Evolutionary conservation across 345 rosid genomes (phyloP).

Genomic region (Citrus glauca): DNA sequence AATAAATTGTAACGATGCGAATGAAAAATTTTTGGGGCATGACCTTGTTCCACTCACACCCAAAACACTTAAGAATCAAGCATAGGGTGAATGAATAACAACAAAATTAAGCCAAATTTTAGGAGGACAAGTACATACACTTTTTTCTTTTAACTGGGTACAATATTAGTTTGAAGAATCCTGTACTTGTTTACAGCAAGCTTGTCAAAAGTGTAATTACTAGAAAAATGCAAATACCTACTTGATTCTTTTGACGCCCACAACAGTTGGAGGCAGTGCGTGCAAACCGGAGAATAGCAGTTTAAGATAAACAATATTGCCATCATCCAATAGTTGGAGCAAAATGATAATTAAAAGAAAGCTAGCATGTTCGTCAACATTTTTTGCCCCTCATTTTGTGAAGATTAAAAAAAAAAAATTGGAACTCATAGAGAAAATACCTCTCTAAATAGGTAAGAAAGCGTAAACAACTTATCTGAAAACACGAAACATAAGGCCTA

Average conservation of each 20-base stretch:
- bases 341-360: slow-evolving; percentile 11
- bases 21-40: slow-evolving; percentile 65
- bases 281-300: slow-evolving; percentile 36
- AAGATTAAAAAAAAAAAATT: slow-evolving; percentile 12
- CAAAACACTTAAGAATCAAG: slow-evolving; percentile 46
- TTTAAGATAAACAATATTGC: slow-evolving; percentile 23
- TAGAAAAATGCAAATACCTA: slow-evolving; percentile 36
- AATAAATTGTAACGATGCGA: slow-evolving; percentile 54
- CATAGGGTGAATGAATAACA: slow-evolving; percentile 36
- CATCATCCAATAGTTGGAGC: slow-evolving; percentile 17
- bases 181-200: slow-evolving; percentile 38
- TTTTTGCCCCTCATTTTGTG: slow-evolving; percentile 17
- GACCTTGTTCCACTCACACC: slow-evolving; percentile 70
- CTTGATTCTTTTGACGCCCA: slow-evolving; percentile 48
- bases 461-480: slow-evolving; percentile 58
- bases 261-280: slow-evolving; percentile 41
- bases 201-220: slow-evolving; percentile 36
- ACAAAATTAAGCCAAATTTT: slow-evolving; percentile 27
- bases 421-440: slow-evolving; percentile 42
- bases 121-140: slow-evolving; percentile 40
- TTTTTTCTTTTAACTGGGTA: slow-evolving; percentile 29
- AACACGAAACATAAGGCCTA: slow-evolving; percentile 57
- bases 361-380: slow-evolving; percentile 17
- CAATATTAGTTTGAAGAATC: slow-evolving; percentile 37
- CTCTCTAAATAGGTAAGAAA: slow-evolving; percentile 50